Percentiles rank a stretch among this genome's conserved stretches.
These are phyloP conservation scores for Backusella australiensis DNA, from an alignment of 192 early-diverging fungal genomes.

Conservation along the genomic window DNA sequence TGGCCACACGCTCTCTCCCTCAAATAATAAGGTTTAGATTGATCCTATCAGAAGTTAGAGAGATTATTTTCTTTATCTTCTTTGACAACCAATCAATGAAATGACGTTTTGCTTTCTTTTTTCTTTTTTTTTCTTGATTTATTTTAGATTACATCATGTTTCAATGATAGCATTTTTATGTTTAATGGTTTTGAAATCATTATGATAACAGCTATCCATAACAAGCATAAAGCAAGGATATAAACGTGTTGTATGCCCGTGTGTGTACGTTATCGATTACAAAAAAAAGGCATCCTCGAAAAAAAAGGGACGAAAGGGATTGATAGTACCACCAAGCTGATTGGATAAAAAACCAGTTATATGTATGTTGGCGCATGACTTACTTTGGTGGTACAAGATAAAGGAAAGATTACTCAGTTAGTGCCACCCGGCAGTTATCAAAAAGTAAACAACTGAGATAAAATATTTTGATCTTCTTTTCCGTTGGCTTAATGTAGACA, in stretches of 20 bases:
- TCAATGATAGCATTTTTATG: neutral
- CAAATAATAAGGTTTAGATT: neutral
- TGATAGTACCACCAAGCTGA: neutral
- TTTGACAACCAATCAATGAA: neutral
- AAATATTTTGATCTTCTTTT: neutral
- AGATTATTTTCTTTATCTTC: neutral
- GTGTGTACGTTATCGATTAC: neutral
- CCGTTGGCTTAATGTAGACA: neutral
- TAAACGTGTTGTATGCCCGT: neutral
- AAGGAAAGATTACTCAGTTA: neutral
- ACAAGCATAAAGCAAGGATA: neutral
- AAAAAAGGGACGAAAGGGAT: neutral
- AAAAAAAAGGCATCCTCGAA: neutral
- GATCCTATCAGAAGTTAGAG: neutral
- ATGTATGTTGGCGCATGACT: constrained; percentile 4
- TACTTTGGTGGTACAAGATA: neutral
- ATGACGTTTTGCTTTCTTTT: neutral
- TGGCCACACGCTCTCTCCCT: neutral
- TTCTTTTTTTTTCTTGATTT: neutral
- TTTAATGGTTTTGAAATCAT: neutral
- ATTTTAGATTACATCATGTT: neutral
- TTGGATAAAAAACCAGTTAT: neutral
- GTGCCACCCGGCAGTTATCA: neutral
- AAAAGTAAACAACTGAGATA: neutral
- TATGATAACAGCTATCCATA: neutral